Evolutionary conservation across 1,139 yeast genomes (phyloP).

Genomic region (Yamadazyma pseudoaaseri): DNA sequence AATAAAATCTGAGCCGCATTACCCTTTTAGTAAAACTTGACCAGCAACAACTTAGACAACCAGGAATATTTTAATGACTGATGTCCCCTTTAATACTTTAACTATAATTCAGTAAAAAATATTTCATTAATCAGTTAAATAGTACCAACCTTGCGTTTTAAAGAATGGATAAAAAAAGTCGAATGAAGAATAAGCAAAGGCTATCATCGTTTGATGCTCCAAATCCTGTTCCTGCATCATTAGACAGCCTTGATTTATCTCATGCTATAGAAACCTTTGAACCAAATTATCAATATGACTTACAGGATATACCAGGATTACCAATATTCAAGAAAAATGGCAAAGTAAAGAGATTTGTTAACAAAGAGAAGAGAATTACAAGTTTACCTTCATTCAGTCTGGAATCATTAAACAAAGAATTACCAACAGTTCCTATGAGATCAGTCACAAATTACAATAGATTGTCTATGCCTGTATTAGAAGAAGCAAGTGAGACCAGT

Average conservation of each 20-base stretch:
- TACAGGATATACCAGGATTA: constrained; percentile 32
- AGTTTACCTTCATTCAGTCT: constrained; percentile 12
- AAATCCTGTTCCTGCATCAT: constrained; percentile 18
- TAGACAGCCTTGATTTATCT: constrained; percentile 23
- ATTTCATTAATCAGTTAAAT: too few species aligned
- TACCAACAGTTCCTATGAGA: constrained; percentile 8
- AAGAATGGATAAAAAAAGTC: constrained; percentile 1
- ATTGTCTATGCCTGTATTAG: constrained; percentile 10
- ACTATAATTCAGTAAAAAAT: too few species aligned
- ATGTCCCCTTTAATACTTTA: too few species aligned
- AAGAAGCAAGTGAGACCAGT: constrained; percentile 2
- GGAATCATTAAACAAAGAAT: constrained; percentile 6
- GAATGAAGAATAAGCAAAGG: constrained; percentile 19
- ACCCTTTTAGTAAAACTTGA: constrained; percentile 9
- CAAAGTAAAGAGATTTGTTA: constrained; percentile 19
- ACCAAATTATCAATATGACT: constrained; percentile 23
- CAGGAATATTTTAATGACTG: constrained; percentile 2
- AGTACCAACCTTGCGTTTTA: too few species aligned
- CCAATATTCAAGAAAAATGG: constrained; percentile 31
- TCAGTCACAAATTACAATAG: constrained; percentile 3
- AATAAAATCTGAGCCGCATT: constrained; percentile 9
- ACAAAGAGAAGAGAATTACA: constrained; percentile 8
- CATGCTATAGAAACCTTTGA: constrained; percentile 30
- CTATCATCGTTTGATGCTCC: constrained; percentile 27
- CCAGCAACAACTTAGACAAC: constrained; percentile 9